Evolutionary conservation across 2,329 filamentous ascomycete species (phyloP).

Genomic region (Penicillium sp.): DNA sequence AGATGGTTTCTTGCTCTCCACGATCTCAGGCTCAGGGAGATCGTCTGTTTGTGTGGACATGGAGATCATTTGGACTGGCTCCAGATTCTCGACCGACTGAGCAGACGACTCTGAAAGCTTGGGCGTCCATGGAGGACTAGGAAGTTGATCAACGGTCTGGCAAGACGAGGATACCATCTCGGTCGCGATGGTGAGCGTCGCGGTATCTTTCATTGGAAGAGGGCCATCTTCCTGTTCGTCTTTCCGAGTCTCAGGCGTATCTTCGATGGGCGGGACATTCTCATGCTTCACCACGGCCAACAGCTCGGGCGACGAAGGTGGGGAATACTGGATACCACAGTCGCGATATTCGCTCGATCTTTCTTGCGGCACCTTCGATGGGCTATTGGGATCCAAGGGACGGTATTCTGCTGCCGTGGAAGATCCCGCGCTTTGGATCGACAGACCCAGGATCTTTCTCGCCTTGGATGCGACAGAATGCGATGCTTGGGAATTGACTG

Average conservation of each 20-base stretch:
- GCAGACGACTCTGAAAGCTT: conserved; percentile 3
- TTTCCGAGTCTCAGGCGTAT: neutral
- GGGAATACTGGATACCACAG: conserved; percentile 74
- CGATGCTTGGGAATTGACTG: conserved; percentile 37
- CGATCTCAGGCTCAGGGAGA: conserved; percentile 7
- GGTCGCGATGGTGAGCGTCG: conserved; percentile 29
- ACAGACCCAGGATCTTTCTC: conserved; percentile 43
- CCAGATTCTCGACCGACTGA: neutral
- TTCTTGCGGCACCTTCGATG: conserved; percentile 45
- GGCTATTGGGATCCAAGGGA: conserved; percentile 34
- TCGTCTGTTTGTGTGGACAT: conserved; percentile 34
- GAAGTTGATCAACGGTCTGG: conserved; percentile 39
- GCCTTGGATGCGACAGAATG: conserved; percentile 38
- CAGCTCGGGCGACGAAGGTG: conserved; percentile 62
- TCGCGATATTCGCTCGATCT: conserved; percentile 59
- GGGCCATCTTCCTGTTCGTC: conserved; percentile 1
- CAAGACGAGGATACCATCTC: conserved; percentile 41
- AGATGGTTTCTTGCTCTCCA: conserved; percentile 12
- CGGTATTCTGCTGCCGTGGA: conserved; percentile 26
- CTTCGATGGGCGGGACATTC: conserved; percentile 22
- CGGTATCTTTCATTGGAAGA: conserved; percentile 22
- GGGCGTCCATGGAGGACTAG: conserved; percentile 34
- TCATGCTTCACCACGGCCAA: conserved; percentile 13
- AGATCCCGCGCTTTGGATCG: conserved; percentile 29
- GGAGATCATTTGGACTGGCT: conserved; percentile 23